These are phyloP conservation scores for Jatropha multifida DNA, from an alignment of 441 rosid genomes.

Conservation along the genomic window DNA sequence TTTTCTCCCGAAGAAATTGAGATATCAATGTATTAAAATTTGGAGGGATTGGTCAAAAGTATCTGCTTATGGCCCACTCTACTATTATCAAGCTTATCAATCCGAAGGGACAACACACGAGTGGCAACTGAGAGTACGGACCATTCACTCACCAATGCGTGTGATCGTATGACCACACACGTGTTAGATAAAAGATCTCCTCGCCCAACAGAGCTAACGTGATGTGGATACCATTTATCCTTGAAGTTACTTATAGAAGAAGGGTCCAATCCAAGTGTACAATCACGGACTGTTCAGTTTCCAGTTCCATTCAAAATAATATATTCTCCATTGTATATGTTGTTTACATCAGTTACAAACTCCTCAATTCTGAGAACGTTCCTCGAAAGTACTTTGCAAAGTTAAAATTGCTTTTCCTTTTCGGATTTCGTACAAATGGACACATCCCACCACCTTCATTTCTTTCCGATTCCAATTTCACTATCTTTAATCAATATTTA, in stretches of 20 bases:
- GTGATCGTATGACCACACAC: no score
- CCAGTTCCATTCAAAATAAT: neutral
- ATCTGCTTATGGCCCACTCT: neutral
- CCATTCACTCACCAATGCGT: no score
- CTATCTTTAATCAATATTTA: no score
- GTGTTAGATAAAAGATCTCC: no score
- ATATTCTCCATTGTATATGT: neutral
- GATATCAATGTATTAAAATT: no score
- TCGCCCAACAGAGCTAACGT: no score
- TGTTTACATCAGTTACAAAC: neutral
- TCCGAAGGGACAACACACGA: no score
- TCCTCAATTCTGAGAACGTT: slow-evolving; percentile 12
- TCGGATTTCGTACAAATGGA: neutral
- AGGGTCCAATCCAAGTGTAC: neutral
- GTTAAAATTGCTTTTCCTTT: neutral
- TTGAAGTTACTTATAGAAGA: no score
- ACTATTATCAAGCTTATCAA: neutral
- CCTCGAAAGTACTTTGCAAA: slow-evolving; percentile 12
- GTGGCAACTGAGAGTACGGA: no score
- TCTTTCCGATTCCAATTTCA: neutral
- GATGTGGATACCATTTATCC: no score
- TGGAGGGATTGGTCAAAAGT: neutral
- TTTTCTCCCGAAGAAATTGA: no score
- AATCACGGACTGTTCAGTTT: neutral
- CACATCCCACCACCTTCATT: no score